phyloP scores from a whole-genome alignment of 805 yeast genomes.

The Zygosaccharomyces gambellarensis region DNA sequence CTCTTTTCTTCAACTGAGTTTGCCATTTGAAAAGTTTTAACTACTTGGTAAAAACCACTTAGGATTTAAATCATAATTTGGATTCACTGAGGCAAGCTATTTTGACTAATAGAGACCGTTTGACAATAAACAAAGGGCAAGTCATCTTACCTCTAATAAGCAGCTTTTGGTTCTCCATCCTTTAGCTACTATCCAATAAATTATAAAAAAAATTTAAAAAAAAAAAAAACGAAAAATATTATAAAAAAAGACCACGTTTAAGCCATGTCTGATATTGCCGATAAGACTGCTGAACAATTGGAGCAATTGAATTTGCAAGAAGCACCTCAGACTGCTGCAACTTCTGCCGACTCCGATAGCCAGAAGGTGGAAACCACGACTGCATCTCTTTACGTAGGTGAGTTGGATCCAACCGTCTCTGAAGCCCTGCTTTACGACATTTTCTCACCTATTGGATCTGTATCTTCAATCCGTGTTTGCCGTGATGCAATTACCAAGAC shows the following conservation, averaged over 20 bases:
- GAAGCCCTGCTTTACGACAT: slow-evolving; percentile 94
- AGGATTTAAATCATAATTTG: slow-evolving; percentile 1
- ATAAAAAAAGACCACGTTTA: slow-evolving; percentile 16
- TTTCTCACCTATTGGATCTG: slow-evolving; percentile 92
- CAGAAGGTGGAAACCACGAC: slow-evolving; percentile 49
- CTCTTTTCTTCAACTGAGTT: not conserved
- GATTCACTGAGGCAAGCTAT: slow-evolving; percentile 12
- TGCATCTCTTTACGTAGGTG: slow-evolving; percentile 96
- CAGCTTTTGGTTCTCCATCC: slow-evolving; percentile 19
- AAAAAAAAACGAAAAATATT: slow-evolving; percentile 22
- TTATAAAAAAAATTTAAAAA: slow-evolving; percentile 18
- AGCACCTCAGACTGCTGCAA: slow-evolving; percentile 33
- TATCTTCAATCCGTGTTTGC: slow-evolving; percentile 95
- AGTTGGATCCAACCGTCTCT: slow-evolving; percentile 84
- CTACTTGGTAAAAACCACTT: not conserved
- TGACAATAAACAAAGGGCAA: slow-evolving; percentile 18
- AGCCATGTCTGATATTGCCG: slow-evolving; percentile 37
- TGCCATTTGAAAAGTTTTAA: not conserved
- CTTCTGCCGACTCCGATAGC: slow-evolving; percentile 27
- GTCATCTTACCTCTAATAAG: slow-evolving; percentile 7
- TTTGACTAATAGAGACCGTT: slow-evolving; percentile 17
- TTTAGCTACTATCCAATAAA: slow-evolving; percentile 16
- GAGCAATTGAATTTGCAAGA: slow-evolving; percentile 34
- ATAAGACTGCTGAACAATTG: slow-evolving; percentile 36
- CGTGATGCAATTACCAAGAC: slow-evolving; percentile 97